A percentile compares a stretch with the other conserved stretches of the same genome.
Evolutionary conservation across 805 yeast genomes (phyloP).

Genomic region (Kockiozyma suomiensis): DNA sequence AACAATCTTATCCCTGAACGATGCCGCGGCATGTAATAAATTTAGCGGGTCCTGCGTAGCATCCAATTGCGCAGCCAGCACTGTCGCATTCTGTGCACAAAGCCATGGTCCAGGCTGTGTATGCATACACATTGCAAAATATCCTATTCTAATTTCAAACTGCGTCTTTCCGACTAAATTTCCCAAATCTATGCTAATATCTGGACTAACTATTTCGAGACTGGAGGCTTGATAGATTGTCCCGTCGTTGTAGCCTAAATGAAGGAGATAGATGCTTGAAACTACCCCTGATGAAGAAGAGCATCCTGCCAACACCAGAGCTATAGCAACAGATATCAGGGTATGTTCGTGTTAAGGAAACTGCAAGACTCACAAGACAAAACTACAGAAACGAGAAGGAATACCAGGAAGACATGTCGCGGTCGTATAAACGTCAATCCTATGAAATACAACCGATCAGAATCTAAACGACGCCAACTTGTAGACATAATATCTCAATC

Average conservation of each 20-base stretch:
- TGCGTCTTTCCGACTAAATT: conserved; percentile 19
- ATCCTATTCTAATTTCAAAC: conserved; percentile 28
- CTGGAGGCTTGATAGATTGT: conserved; percentile 16
- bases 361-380: conserved; percentile 11
- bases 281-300: conserved; percentile 21
- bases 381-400: conserved; percentile 17
- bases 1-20: conserved; percentile 21
- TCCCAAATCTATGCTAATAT: conserved; percentile 12
- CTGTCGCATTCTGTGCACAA: conserved; percentile 25
- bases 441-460: no score
- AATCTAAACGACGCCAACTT: no score
- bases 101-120: conserved; percentile 21
- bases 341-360: background rate
- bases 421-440: conserved; percentile 28
- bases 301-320: conserved; percentile 31
- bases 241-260: conserved; percentile 30
- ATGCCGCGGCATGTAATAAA: conserved; percentile 22
- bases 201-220: conserved; percentile 17
- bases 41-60: conserved; percentile 27
- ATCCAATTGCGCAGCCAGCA: conserved; percentile 15
- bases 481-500: no score
- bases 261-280: conserved; percentile 23
- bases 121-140: conserved; percentile 25
- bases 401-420: conserved; percentile 25
- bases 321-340: no score